Conservation (phyloP, 495 filamentous ascomycete genomes). For the Haplographium delicatum region DNA sequence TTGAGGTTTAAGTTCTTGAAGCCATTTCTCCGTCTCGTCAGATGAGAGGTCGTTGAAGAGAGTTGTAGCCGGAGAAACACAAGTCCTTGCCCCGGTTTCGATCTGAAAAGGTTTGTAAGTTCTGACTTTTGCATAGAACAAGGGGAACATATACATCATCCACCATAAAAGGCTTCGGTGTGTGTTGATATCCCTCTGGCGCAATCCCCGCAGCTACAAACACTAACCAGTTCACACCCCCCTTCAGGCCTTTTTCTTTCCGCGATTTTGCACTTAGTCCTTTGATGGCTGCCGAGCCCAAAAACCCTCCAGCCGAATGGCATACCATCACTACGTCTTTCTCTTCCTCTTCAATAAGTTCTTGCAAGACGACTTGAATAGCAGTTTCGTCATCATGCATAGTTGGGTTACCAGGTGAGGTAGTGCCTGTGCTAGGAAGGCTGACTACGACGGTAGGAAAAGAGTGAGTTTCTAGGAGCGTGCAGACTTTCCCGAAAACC, state of each 20-base stretch:
- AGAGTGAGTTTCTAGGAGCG: not conserved
- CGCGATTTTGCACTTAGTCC: too few relatives aligned
- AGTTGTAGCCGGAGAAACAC: not conserved
- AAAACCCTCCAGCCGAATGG: not conserved
- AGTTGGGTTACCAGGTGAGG: not conserved
- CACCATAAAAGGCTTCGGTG: not conserved
- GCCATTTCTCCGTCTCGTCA: not conserved
- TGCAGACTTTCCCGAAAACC: not conserved
- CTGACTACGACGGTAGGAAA: not conserved
- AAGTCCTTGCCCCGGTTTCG: not conserved
- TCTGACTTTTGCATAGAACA: not conserved
- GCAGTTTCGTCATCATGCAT: conserved; percentile 3
- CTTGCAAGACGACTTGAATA: not conserved
- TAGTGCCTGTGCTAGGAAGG: not conserved
- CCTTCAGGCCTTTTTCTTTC: not conserved
- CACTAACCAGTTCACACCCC: not conserved
- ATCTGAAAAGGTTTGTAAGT: not conserved
- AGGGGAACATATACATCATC: not conserved
- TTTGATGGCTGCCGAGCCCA: not conserved
- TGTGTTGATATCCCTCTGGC: not conserved
- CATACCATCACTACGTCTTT: not conserved
- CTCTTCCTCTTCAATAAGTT: not conserved
- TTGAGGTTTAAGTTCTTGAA: not conserved
- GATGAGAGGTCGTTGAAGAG: not conserved
- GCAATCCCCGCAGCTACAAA: not conserved